phyloP scores from a whole-genome alignment of 495 filamentous ascomycete genomes.

The Xylaria palmicola region DNA sequence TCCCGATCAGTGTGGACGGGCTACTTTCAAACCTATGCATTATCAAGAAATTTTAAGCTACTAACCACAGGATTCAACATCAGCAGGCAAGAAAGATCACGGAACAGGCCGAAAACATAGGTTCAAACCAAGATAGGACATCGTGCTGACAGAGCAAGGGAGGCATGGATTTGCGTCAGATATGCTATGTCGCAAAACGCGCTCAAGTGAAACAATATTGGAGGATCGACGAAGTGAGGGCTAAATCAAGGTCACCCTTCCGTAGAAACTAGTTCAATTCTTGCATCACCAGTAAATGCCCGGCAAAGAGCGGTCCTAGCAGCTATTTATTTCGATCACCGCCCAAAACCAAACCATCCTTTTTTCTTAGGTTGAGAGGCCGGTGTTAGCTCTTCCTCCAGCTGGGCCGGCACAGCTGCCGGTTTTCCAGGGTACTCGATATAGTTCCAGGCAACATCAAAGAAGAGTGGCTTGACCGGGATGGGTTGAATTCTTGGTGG shows the following conservation, averaged over 20 bases:
- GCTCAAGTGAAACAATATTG: constrained; percentile 10
- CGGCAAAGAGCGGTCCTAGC: not conserved
- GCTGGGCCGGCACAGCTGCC: constrained; percentile 26
- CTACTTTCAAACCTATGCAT: constrained; percentile 17
- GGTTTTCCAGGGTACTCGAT: constrained; percentile 81
- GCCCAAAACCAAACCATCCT: constrained; percentile 89
- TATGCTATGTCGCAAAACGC: constrained; percentile 22
- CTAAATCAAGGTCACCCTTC: not conserved
- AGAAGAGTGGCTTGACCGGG: constrained; percentile 92
- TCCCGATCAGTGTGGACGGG: not conserved
- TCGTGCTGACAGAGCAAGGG: constrained; percentile 15
- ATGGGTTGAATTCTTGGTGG: constrained; percentile 80
- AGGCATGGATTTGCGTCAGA: constrained; percentile 8
- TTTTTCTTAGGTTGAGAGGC: constrained; percentile 60
- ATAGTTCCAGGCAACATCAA: constrained; percentile 98
- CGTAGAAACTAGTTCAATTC: not conserved
- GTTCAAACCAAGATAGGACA: not conserved
- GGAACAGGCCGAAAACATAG: not conserved
- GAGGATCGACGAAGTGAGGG: not conserved
- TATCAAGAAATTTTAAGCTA: constrained; percentile 14
- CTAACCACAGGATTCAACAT: constrained; percentile 13
- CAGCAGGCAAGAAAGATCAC: constrained; percentile 11
- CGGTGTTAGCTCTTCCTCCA: constrained; percentile 29
- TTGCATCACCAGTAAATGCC: not conserved
- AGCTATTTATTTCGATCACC: constrained; percentile 47